phyloP scores from a whole-genome alignment of 805 yeast species.

The Wickerhamiella lipophila region DNA sequence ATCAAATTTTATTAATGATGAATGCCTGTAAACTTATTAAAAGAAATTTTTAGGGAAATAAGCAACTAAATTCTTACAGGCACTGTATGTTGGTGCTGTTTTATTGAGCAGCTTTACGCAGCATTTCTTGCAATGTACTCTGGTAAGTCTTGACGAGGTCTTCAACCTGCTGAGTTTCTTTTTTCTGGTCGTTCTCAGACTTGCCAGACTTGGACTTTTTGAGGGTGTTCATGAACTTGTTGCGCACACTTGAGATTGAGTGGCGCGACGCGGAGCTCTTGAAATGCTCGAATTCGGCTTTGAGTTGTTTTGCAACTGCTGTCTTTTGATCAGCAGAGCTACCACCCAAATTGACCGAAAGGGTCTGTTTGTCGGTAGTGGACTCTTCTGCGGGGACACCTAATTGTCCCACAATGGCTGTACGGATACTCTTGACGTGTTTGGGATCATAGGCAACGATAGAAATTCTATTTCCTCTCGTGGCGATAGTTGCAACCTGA shows the following conservation, averaged over 20 bases:
- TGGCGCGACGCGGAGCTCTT: conserved; percentile 38
- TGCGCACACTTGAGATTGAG: conserved; percentile 47
- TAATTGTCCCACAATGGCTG: conserved; percentile 53
- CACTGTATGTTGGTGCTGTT: no score
- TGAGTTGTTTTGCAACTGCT: conserved; percentile 45
- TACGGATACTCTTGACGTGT: conserved; percentile 53
- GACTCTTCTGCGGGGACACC: conserved; percentile 74
- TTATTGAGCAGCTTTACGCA: conserved; percentile 33
- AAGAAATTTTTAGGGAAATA: no score
- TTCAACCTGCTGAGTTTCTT: conserved; percentile 50
- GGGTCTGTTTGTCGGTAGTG: conserved; percentile 54
- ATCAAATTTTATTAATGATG: background rate
- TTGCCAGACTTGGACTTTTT: conserved; percentile 40
- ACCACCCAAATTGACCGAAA: conserved; percentile 65
- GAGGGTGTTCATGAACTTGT: conserved; percentile 42
- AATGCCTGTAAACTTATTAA: no score
- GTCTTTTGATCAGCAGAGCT: conserved; percentile 54
- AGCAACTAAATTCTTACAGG: no score
- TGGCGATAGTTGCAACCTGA: conserved; percentile 26
- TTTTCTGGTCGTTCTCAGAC: conserved; percentile 32
- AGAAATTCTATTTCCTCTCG: conserved; percentile 33
- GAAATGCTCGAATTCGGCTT: conserved; percentile 51
- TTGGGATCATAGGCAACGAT: conserved; percentile 77
- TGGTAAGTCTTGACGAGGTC: conserved; percentile 52
- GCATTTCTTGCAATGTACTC: conserved; percentile 43